phyloP scores from a whole-genome alignment of 805 yeast genomes.

The Huiozyma naganishii region DNA sequence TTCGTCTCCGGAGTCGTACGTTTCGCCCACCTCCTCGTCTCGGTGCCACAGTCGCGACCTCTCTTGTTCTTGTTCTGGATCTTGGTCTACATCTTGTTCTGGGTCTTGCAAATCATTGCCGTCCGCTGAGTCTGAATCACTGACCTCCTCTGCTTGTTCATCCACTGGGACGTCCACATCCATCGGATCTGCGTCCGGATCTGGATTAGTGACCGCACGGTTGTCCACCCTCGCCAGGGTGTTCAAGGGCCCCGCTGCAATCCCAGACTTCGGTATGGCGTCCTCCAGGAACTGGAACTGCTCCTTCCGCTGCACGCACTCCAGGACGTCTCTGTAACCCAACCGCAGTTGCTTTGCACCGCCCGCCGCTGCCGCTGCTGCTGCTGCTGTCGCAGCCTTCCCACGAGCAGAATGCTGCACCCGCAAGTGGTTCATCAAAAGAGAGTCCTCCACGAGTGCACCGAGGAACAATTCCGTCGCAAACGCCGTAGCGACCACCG shows the following conservation, averaged over 20 bases:
- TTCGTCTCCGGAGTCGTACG: too few relatives aligned
- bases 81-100: not conserved
- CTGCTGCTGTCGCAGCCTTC: not conserved
- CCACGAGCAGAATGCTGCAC: not conserved
- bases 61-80: not conserved
- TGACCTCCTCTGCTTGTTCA: slow-evolving; percentile 3
- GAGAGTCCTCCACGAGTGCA: slow-evolving; percentile 17
- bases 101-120: not conserved
- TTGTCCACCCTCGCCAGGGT: not conserved
- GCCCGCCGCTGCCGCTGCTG: not conserved
- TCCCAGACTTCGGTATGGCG: slow-evolving; percentile 2
- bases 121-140: slow-evolving; percentile 9
- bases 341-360: slow-evolving; percentile 7
- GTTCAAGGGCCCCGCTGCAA: slow-evolving; percentile 8
- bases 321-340: slow-evolving; percentile 17
- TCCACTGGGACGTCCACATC: too few relatives aligned
- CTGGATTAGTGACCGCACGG: not conserved
- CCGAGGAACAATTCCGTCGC: slow-evolving; percentile 24
- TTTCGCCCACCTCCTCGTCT: too few relatives aligned
- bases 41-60: too few relatives aligned
- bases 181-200: not conserved
- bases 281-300: slow-evolving; percentile 20
- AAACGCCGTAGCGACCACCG: slow-evolving; percentile 20
- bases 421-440: slow-evolving; percentile 12
- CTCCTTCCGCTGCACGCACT: slow-evolving; percentile 13